phyloP scores from a whole-genome alignment of 441 rosid genomes.

The Pelargonium exstipulatum region DNA sequence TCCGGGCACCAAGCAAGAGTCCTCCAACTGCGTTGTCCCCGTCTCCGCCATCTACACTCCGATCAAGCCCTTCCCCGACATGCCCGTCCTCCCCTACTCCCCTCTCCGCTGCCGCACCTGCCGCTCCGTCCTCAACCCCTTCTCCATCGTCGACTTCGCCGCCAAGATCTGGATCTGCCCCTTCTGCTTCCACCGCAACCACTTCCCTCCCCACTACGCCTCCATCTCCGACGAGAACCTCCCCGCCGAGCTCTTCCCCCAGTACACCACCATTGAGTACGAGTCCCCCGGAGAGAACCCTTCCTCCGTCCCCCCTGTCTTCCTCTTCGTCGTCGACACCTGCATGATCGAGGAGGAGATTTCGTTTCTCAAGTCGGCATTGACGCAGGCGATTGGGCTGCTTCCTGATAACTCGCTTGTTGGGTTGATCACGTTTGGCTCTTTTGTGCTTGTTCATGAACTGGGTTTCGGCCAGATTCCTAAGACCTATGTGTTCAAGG shows the following conservation, averaged over 20 bases:
- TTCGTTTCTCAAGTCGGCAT: constrained; percentile 62
- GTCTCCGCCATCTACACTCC: constrained; percentile 80
- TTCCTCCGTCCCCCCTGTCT: constrained; percentile 45
- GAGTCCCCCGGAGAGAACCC: constrained; percentile 36
- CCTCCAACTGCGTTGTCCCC: constrained; percentile 60
- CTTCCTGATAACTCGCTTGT: constrained; percentile 65
- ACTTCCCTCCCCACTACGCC: too few species aligned
- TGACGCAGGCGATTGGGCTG: constrained; percentile 67
- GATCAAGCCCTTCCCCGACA: constrained; percentile 46
- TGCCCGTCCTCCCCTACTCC: constrained; percentile 61
- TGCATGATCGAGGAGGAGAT: constrained; percentile 82
- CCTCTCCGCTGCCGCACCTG: constrained; percentile 90
- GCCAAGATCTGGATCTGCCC: constrained; percentile 88
- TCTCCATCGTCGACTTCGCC: constrained; percentile 62
- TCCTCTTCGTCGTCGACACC: constrained; percentile 73
- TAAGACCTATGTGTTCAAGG: constrained; percentile 69
- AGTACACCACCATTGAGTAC: constrained; percentile 75
- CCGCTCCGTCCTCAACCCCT: constrained; percentile 82
- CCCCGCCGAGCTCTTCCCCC: constrained; percentile 87
- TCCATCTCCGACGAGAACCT: constrained; percentile 62
- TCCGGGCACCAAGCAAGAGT: constrained; percentile 65
- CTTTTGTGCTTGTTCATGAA: constrained; percentile 74
- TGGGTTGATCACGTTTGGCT: constrained; percentile 70
- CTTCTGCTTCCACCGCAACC: constrained; percentile 74
- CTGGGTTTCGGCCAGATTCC: constrained; percentile 65